Evolutionary conservation across 2,329 filamentous ascomycete species (phyloP), one percentile per base, ranked within the genome.

Genomic region (Colletotrichum scovillei): DNA sequence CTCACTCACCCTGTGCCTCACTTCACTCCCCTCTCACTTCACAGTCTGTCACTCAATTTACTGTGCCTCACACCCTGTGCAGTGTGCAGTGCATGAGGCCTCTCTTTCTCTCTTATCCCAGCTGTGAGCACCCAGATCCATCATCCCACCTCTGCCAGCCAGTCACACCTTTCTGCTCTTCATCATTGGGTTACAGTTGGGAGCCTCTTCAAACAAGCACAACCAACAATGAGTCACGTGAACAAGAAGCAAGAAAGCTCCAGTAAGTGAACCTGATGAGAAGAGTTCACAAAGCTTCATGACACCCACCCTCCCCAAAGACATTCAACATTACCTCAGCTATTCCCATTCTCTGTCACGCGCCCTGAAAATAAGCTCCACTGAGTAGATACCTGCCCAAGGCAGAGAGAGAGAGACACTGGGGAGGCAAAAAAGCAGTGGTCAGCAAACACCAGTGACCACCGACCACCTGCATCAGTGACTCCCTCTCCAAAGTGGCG

Each of bases 401-500:
- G 16, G 4, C 26, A 14, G 22, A 53, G 9, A 53, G 19, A 53
- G 9, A 28, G 26, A 28, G 19, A 53, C 4, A 53, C 38, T 5
- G 3, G 42, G 8, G 42, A n/a, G 16, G 42, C 42, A 49, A 49
- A 49, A 49, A 49, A 8, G 52, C 52, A 22, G 11, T 12, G 9
- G 55, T 57, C 55, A 32, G 55, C 55, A 28, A 57, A 57, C 55
- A 63, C 19, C 22, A 49, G 60, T 14, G 19, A 35, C 32, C 8
- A 8, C 26, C 26, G 32, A 67, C 35, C 55, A 67, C 32, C 64
- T 63, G 66, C 58, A 69, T 63, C 46, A 6, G 30, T 63, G 58
- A 69, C 66, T 69, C 66, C 42, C 16, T 55, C 65, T 22, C 19
- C 30, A 55, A 55, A 24, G 66, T 69, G 66, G 66, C 66, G 66